Conservation (phyloP, 371 early-diverging fungal species). For the Smittium culicis region DNA sequence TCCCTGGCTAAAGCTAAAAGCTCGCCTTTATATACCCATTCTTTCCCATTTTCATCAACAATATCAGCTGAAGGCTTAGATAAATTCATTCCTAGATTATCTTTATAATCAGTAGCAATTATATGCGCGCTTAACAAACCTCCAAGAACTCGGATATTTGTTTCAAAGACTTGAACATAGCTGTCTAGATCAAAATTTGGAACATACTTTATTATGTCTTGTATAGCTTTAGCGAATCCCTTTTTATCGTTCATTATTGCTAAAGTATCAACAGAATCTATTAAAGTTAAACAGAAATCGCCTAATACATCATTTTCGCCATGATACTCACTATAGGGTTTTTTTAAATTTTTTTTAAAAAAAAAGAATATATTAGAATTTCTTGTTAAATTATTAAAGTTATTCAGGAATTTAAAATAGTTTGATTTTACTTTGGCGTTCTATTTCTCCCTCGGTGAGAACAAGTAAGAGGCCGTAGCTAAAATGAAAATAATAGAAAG, state of each 20-base stretch:
- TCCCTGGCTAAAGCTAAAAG: conserved; percentile 63
- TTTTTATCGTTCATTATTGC: conserved; percentile 58
- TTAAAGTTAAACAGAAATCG: conserved; percentile 75
- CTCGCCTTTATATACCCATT: conserved; percentile 51
- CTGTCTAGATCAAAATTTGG: conserved; percentile 60
- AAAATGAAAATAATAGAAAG: conserved; percentile 3
- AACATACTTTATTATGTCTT: conserved; percentile 43
- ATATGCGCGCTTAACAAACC: conserved; percentile 80
- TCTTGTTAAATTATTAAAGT: not conserved
- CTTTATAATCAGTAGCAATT: conserved; percentile 52
- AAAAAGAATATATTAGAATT: not conserved
- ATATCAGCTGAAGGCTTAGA: conserved; percentile 17
- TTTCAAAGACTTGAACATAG: conserved; percentile 88
- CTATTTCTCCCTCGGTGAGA: conserved; percentile 63
- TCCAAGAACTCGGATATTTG: conserved; percentile 81
- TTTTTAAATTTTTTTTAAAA: not conserved
- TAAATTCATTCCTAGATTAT: conserved; percentile 34
- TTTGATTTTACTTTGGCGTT: conserved; percentile 49
- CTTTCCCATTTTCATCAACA: conserved; percentile 11
- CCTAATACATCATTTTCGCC: conserved; percentile 74
- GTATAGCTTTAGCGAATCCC: conserved; percentile 58
- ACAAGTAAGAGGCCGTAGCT: conserved; percentile 74
- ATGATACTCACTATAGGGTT: conserved; percentile 3
- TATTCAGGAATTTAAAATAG: conserved; percentile 10
- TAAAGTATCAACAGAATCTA: conserved; percentile 79